A percentile compares a stretch with the other conserved stretches of the same genome.
These are phyloP conservation scores for Stachybotrys chlorohalonatus DNA, from an alignment of 2,329 filamentous ascomycete species.

Conservation along the genomic window DNA sequence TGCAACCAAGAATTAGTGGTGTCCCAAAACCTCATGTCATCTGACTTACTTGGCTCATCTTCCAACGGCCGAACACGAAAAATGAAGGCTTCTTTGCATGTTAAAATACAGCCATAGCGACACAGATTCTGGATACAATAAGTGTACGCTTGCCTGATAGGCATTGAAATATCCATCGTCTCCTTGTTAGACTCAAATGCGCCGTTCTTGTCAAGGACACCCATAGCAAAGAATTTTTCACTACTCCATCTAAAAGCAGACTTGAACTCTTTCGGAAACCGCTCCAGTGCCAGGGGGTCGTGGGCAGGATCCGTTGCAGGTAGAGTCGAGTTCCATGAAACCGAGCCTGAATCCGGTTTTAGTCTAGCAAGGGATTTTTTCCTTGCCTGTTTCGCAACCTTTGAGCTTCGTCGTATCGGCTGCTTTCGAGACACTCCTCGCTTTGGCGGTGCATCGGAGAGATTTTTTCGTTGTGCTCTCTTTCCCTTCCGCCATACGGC, in stretches of 20 bases:
- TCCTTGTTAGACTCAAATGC: not conserved
- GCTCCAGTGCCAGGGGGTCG: not conserved
- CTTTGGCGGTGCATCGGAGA: not conserved
- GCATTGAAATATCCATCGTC: conserved; percentile 2
- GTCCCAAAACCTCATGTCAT: not conserved
- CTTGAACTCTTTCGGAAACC: conserved; percentile 9
- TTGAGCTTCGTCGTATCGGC: not conserved
- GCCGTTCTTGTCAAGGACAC: conserved; percentile 4
- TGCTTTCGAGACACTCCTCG: not conserved
- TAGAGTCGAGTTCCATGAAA: not conserved
- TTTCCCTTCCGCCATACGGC: not conserved
- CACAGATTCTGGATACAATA: conserved; percentile 8
- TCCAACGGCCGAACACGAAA: conserved; percentile 1
- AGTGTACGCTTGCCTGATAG: conserved; percentile 7
- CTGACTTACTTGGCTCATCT: not conserved
- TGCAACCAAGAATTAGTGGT: too few species aligned
- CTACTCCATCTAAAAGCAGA: conserved; percentile 6
- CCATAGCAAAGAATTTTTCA: not conserved
- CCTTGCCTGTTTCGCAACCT: not conserved
- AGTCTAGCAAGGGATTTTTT: not conserved
- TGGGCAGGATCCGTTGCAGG: not conserved
- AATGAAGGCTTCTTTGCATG: conserved; percentile 8
- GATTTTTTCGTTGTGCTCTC: not conserved
- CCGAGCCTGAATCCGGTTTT: not conserved
- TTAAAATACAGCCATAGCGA: conserved; percentile 9